Evolutionary conservation across 208 protist species (phyloP).

Genomic region (Hexamita inflata): DNA sequence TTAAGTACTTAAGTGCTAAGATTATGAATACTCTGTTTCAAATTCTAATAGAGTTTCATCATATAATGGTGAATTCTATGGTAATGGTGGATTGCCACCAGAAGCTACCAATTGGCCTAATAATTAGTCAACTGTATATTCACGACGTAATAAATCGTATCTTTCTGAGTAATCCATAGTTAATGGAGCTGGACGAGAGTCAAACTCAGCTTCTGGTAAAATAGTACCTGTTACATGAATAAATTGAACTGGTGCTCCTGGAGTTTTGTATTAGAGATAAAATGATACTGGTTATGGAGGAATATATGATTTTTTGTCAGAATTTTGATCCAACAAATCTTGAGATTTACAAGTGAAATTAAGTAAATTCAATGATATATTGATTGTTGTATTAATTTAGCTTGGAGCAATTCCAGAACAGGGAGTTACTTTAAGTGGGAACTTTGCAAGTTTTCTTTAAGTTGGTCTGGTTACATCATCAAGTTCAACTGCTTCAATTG

Average conservation of each 20-base stretch:
- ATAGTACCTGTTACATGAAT: constrained; percentile 8
- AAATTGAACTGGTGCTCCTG: constrained; percentile 4
- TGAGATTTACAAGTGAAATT: background rate
- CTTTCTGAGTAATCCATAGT: constrained; percentile 16
- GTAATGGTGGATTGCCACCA: too few relatives aligned
- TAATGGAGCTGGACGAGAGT: constrained; percentile 12
- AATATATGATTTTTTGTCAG: background rate
- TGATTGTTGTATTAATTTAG: constrained; percentile 1
- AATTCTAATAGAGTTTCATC: too few relatives aligned
- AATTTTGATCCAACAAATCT: background rate
- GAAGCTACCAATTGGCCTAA: too few relatives aligned
- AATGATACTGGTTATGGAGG: background rate
- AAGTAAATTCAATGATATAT: background rate
- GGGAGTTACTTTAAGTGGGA: background rate
- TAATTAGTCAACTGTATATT: constrained; percentile 6
- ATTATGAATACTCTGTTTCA: too few relatives aligned
- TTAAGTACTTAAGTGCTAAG: too few relatives aligned
- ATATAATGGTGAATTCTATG: too few relatives aligned
- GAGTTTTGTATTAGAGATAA: background rate
- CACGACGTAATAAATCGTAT: background rate
- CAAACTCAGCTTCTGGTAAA: constrained; percentile 6
- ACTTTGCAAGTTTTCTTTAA: background rate
- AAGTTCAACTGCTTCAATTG: too few relatives aligned
- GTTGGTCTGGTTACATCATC: background rate
- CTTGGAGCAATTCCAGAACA: background rate